These are phyloP conservation scores for Davidsoniella australis DNA, from an alignment of 2,329 filamentous ascomycete species.

Conservation along the genomic window DNA sequence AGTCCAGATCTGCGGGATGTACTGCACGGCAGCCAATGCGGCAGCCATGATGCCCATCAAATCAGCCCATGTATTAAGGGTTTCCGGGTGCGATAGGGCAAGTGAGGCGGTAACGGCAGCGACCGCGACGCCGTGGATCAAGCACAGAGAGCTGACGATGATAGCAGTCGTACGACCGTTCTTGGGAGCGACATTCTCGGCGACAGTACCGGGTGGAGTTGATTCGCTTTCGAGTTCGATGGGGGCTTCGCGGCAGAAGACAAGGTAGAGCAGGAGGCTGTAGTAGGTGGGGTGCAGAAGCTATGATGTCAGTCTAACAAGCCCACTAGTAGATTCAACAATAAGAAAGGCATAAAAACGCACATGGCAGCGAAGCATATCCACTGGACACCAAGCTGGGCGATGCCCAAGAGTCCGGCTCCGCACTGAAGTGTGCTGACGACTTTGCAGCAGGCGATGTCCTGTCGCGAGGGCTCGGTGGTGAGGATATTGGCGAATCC, in stretches of 20 bases:
- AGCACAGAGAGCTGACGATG: slow-evolving; percentile 51
- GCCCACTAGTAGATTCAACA: background rate
- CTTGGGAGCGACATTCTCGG: slow-evolving; percentile 27
- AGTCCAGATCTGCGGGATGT: slow-evolving; percentile 86
- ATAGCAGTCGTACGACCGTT: slow-evolving; percentile 67
- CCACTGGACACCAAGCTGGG: slow-evolving; percentile 85
- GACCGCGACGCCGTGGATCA: slow-evolving; percentile 58
- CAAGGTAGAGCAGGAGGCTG: slow-evolving; percentile 81
- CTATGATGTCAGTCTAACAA: background rate
- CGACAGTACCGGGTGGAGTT: slow-evolving; percentile 28
- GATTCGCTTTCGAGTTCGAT: slow-evolving; percentile 16
- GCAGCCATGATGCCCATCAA: slow-evolving; percentile 66
- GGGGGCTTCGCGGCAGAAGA: slow-evolving; percentile 66
- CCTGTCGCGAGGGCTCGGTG: slow-evolving; percentile 63
- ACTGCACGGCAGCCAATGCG: slow-evolving; percentile 69
- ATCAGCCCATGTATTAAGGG: slow-evolving; percentile 68
- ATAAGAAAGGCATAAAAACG: slow-evolving; percentile 19
- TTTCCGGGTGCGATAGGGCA: slow-evolving; percentile 40
- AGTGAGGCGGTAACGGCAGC: slow-evolving; percentile 54
- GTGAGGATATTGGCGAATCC: slow-evolving; percentile 86
- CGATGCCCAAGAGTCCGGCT: slow-evolving; percentile 71
- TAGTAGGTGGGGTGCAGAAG: background rate
- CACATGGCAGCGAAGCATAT: slow-evolving; percentile 84
- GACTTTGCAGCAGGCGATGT: slow-evolving; percentile 72
- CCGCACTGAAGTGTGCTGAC: slow-evolving; percentile 69